Conservation (phyloP, 163 green algal species). For the Chlorella variabilis region DNA sequence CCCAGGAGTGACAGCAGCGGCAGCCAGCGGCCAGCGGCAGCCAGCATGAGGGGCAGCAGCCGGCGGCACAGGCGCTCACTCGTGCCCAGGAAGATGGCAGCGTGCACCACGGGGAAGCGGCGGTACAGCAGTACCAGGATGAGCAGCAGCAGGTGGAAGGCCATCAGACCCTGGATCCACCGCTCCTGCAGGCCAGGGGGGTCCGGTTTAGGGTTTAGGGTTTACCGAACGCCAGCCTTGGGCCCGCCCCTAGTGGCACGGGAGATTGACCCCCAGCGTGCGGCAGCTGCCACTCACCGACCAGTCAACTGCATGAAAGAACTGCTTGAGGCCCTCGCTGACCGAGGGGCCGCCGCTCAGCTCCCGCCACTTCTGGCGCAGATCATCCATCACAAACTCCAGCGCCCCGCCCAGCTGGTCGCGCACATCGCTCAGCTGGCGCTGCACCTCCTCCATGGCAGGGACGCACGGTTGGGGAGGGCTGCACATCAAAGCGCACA, state of each 20-base stretch:
- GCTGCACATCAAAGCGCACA: too few relatives aligned
- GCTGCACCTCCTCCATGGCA: constrained; percentile 9
- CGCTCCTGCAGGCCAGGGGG: constrained; percentile 53
- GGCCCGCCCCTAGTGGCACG: too few relatives aligned
- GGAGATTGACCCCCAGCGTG: too few relatives aligned
- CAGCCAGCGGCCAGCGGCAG: too few relatives aligned
- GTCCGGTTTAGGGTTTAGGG: too few relatives aligned
- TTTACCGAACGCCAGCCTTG: not conserved
- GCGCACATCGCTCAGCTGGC: constrained; percentile 9
- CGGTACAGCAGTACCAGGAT: constrained; percentile 42
- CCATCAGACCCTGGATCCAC: constrained; percentile 61
- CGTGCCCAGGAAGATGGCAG: constrained; percentile 45
- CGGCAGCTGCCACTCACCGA: too few relatives aligned
- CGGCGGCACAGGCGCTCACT: too few relatives aligned
- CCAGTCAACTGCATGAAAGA: constrained; percentile 59
- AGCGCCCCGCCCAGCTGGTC: constrained; percentile 30
- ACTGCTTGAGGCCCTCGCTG: constrained; percentile 49
- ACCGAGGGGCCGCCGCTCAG: constrained; percentile 45
- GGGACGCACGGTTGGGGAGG: not conserved
- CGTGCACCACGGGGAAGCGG: constrained; percentile 42
- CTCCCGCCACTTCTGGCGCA: constrained; percentile 52
- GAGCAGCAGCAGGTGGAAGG: constrained; percentile 49
- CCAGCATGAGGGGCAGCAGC: too few relatives aligned
- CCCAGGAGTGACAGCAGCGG: too few relatives aligned
- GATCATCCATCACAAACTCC: constrained; percentile 42